phyloP scores from a whole-genome alignment of 768 basidiomycete genomes.

The Boletales sp. region DNA sequence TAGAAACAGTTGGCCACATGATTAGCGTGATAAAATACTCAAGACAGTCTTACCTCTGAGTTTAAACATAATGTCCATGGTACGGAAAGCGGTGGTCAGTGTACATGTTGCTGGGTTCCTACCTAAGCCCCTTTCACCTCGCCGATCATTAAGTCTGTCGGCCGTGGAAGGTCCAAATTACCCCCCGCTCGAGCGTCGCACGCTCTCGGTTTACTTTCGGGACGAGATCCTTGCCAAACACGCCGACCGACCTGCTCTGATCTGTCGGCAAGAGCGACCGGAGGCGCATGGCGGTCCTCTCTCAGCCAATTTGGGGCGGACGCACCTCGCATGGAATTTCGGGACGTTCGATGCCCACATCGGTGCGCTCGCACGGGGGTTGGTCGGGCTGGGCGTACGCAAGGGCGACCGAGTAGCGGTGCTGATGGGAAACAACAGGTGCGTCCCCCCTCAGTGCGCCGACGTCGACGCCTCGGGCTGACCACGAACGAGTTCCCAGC shows the following conservation, averaged over 20 bases:
- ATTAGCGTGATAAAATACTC: too few species aligned
- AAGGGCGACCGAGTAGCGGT: conserved; percentile 78
- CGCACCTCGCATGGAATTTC: conserved; percentile 71
- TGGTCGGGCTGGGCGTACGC: conserved; percentile 63
- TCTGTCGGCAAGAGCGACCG: conserved; percentile 58
- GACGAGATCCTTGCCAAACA: conserved; percentile 51
- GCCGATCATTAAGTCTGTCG: conserved; percentile 42
- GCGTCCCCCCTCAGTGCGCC: conserved; percentile 12
- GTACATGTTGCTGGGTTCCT: too few species aligned
- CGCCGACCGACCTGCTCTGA: conserved; percentile 54
- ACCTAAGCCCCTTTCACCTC: too few species aligned
- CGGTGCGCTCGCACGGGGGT: conserved; percentile 63
- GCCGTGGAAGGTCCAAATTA: conserved; percentile 54
- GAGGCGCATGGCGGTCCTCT: conserved; percentile 59
- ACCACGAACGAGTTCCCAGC: too few species aligned
- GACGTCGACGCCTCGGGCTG: too few species aligned
- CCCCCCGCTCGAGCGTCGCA: conserved; percentile 53
- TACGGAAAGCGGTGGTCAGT: too few species aligned
- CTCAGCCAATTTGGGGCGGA: conserved; percentile 46
- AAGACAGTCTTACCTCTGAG: too few species aligned
- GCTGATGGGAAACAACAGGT: conserved; percentile 87
- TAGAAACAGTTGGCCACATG: not conserved
- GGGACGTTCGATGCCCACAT: conserved; percentile 65
- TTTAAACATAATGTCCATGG: too few species aligned
- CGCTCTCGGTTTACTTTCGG: conserved; percentile 60